Conservation (phyloP, 108 stramenopile genomes). For the Nannochloropsis gaditana region DNA sequence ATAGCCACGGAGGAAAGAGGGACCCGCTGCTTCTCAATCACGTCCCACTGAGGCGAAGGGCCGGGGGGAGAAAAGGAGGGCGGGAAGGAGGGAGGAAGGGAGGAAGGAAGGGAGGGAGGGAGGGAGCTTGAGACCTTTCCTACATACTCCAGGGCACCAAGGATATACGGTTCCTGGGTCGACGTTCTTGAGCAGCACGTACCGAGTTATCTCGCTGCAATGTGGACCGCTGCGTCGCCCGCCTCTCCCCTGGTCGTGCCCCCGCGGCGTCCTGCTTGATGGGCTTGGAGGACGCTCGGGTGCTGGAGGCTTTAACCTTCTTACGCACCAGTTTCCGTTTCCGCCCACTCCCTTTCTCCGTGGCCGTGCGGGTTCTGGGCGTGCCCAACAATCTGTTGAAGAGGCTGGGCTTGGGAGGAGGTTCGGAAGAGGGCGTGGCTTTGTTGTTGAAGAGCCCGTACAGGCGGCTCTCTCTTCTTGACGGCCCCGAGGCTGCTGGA, state of each 20-base stretch:
- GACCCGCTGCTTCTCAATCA: not conserved
- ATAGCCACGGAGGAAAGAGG: not conserved
- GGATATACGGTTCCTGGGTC: too few species aligned
- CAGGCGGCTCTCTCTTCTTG: not conserved
- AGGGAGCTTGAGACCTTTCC: not conserved
- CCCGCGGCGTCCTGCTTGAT: not conserved
- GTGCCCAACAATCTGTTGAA: not conserved
- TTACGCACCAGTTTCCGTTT: not conserved
- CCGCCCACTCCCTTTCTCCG: not conserved
- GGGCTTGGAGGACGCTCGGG: not conserved
- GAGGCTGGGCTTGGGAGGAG: slow-evolving; percentile 1
- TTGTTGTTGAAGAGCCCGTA: not conserved
- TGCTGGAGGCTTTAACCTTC: not conserved
- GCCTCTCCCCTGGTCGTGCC: not conserved
- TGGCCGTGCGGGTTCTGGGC: not conserved
- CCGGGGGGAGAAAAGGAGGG: not conserved
- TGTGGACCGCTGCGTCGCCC: not conserved
- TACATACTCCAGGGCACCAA: too few species aligned
- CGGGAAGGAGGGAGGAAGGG: not conserved
- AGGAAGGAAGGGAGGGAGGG: not conserved
- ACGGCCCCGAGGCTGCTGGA: too few species aligned
- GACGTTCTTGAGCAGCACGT: not conserved
- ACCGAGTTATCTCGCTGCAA: slow-evolving; percentile 7
- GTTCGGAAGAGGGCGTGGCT: not conserved
- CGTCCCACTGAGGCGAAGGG: not conserved